Evolutionary conservation across 768 basidiomycete genomes (phyloP).

Genomic region (Tricholoma saponaceum): DNA sequence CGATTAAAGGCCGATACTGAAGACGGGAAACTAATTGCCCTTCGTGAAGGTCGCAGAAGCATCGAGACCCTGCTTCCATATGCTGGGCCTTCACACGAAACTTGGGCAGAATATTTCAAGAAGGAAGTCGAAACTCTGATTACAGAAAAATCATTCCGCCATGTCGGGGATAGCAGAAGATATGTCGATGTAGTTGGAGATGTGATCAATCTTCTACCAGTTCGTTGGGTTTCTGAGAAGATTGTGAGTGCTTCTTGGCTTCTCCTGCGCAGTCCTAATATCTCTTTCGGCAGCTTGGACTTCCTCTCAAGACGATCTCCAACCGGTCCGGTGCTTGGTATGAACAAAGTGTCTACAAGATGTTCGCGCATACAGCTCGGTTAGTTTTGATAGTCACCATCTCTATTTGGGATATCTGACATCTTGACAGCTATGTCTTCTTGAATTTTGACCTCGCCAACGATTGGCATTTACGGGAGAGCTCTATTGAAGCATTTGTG

Average conservation of each 20-base stretch:
- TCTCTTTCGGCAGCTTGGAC: slow-evolving; percentile 29
- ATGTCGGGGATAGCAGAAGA: slow-evolving; percentile 21
- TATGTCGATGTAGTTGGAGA: slow-evolving; percentile 62
- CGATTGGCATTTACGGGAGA: slow-evolving; percentile 44
- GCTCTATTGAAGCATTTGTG: slow-evolving; percentile 27
- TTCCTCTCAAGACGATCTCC: slow-evolving; percentile 36
- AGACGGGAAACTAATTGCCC: neutral
- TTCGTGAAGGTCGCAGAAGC: slow-evolving; percentile 1
- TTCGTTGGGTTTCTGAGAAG: slow-evolving; percentile 56
- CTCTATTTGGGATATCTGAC: neutral
- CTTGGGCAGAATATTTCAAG: slow-evolving; percentile 27
- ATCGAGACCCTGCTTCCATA: slow-evolving; percentile 11
- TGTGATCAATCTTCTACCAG: slow-evolving; percentile 59
- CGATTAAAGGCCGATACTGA: neutral
- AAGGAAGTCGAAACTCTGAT: slow-evolving; percentile 31
- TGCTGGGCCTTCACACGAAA: neutral
- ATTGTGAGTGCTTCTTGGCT: slow-evolving; percentile 39
- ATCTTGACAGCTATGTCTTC: slow-evolving; percentile 37
- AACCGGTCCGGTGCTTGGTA: slow-evolving; percentile 27
- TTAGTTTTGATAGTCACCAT: slow-evolving; percentile 24
- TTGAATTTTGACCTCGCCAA: slow-evolving; percentile 39
- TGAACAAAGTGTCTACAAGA: slow-evolving; percentile 36
- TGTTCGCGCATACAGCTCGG: slow-evolving; percentile 47
- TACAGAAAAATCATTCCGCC: slow-evolving; percentile 28
- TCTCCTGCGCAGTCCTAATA: slow-evolving; percentile 7